Evolutionary conservation across 2,329 filamentous ascomycete genomes (phyloP).

Genomic region (Colletotrichum spinosum): DNA sequence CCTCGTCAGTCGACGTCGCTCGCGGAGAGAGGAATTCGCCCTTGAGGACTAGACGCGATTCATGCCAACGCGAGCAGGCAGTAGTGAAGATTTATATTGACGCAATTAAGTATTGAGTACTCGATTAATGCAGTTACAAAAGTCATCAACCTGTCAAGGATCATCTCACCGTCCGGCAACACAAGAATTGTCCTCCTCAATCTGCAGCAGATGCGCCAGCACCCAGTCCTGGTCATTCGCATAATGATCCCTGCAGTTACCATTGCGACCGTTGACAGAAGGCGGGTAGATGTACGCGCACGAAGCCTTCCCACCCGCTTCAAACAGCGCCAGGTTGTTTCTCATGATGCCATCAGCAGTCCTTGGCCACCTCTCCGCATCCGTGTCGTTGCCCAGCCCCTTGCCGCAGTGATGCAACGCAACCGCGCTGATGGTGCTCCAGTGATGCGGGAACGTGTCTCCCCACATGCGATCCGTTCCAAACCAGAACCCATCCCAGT

Average conservation of each 20-base stretch:
- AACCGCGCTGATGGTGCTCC: slow-evolving; percentile 28
- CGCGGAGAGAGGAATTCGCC: too few species aligned
- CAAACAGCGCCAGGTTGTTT: slow-evolving; percentile 25
- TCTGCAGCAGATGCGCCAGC: slow-evolving; percentile 26
- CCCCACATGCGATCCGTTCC: slow-evolving; percentile 32
- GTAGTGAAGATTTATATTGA: too few species aligned
- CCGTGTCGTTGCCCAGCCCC: neutral
- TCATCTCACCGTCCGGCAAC: too few species aligned
- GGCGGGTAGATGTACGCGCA: slow-evolving; percentile 33
- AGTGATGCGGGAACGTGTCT: slow-evolving; percentile 32
- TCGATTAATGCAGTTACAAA: too few species aligned
- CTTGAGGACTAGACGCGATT: too few species aligned
- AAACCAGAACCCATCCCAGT: slow-evolving; percentile 37
- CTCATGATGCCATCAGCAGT: slow-evolving; percentile 6
- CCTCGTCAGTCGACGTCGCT: too few species aligned
- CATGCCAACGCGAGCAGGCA: too few species aligned
- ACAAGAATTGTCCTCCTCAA: slow-evolving; percentile 9
- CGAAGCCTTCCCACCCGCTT: slow-evolving; percentile 18
- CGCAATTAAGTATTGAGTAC: too few species aligned
- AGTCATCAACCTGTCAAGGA: too few species aligned
- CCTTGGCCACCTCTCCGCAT: neutral
- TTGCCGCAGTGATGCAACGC: slow-evolving; percentile 26
- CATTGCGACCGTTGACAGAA: slow-evolving; percentile 15
- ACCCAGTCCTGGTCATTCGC: slow-evolving; percentile 34
- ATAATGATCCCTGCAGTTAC: slow-evolving; percentile 29